Evolutionary conservation across 768 basidiomycete species (phyloP).

Genomic region (Lactarius vividus): DNA sequence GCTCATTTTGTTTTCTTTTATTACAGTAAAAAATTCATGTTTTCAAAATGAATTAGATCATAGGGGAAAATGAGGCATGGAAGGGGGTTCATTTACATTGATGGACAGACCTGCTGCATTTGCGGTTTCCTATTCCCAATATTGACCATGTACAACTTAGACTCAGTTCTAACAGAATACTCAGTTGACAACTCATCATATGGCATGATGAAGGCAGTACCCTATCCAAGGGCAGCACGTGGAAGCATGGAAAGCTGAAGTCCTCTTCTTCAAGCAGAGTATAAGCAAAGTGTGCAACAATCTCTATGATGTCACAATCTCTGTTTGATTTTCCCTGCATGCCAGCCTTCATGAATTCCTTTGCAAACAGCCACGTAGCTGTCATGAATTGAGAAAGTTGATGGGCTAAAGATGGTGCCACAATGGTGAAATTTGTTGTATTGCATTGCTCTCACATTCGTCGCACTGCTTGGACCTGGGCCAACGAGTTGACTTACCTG

Average conservation of each 20-base stretch:
- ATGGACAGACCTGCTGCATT: too few species aligned
- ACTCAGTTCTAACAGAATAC: background rate
- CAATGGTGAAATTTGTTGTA: background rate
- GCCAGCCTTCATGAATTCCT: slow-evolving; percentile 1
- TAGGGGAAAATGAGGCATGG: too few species aligned
- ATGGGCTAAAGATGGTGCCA: background rate
- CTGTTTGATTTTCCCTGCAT: slow-evolving; percentile 6
- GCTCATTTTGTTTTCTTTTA: too few species aligned
- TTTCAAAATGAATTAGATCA: too few species aligned
- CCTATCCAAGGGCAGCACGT: slow-evolving; percentile 3
- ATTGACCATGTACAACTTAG: background rate
- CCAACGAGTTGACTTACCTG: background rate
- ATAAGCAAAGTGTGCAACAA: background rate
- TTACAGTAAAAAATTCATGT: too few species aligned
- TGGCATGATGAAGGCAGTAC: background rate
- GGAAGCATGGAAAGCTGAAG: slow-evolving; percentile 4
- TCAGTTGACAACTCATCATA: background rate
- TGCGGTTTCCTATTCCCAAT: background rate
- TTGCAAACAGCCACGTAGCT: background rate
- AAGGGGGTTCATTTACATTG: too few species aligned
- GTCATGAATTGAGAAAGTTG: background rate
- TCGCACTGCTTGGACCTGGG: background rate
- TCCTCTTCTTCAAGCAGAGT: background rate
- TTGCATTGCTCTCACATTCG: background rate
- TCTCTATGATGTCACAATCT: slow-evolving; percentile 5